Base-by-base conservation (phyloP, 805 yeast species). In the Saccharomycopsis javanensis region DNA sequence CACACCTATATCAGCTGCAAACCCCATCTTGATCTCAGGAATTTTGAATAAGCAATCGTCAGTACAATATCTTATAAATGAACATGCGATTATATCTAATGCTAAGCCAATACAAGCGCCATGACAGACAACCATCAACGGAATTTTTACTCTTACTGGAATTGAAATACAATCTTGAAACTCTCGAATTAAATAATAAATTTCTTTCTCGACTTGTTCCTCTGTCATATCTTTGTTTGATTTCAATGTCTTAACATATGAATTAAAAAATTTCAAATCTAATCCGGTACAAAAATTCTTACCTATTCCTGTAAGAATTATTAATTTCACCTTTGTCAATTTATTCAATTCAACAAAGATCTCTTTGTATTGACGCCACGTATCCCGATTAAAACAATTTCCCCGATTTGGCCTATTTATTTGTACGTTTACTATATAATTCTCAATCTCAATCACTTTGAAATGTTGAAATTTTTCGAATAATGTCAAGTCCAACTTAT, bases 1-100 rank as follows among this genome's bases (percentile, higher is more conserved):
- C 1, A 87, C 76, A 4, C 95, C 95, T 64, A 86, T 84, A 66
- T 87, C 94, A 1, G 94, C 90, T 38, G 87, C 78, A 66, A 87
- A 75, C 2, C 92, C 94, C 55, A 86, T 74, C 60, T 81, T 79
- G 59, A 86, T 81, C 69, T 86, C 95, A 57, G 85, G 79, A 57
- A 87, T 78, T 46, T 85, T 76, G 61, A 85, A 74, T 42, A 65
- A 69, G 13, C 79, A 76, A 61, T 79, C 85, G 31, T 70, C 69
- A 2, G 82, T 70, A 10, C 81, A 80, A 11, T 82, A 67, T 54
- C 91, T 75, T 25, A 86, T 78, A 15, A 81, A 75, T 30, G 78
- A 75, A 0, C 86, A 79, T 13, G 83, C 69, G 6, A 85, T 70
- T 50, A 86, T 77, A 67, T 86, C 94, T 18, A 87, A 62, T 0